Conservation (phyloP, 371 early-diverging fungal species). For the Nematocida sp. region DNA sequence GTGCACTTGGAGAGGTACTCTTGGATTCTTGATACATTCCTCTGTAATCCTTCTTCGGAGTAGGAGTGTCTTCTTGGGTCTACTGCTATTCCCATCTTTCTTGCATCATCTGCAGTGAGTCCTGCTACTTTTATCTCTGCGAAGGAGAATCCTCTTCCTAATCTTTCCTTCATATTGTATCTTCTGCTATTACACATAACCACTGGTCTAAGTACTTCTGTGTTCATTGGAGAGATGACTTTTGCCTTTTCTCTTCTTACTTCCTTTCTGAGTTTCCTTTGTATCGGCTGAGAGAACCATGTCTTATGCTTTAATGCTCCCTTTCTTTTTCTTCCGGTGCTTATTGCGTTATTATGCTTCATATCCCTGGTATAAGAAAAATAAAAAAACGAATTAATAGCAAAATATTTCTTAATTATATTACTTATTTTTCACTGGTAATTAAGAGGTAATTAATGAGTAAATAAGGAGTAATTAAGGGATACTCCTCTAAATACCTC, state of each 20-base stretch:
- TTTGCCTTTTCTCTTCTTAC: constrained; percentile 87
- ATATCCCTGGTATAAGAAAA: constrained; percentile 61
- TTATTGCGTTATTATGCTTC: constrained; percentile 90
- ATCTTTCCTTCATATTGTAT: constrained; percentile 95
- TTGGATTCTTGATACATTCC: constrained; percentile 90
- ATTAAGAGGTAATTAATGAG: no score
- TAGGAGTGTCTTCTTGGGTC: constrained; percentile 94
- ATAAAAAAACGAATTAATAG: constrained; percentile 52
- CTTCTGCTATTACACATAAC: constrained; percentile 91
- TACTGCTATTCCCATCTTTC: constrained; percentile 88
- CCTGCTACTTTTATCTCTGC: constrained; percentile 95
- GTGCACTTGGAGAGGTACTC: constrained; percentile 72
- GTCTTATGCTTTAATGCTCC: constrained; percentile 92
- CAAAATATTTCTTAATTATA: constrained; percentile 17
- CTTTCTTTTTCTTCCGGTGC: constrained; percentile 96
- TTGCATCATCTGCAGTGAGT: constrained; percentile 83
- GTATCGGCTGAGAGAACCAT: constrained; percentile 97
- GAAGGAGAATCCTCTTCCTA: constrained; percentile 94
- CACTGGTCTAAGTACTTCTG: constrained; percentile 90
- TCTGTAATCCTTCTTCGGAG: constrained; percentile 82
- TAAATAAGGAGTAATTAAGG: no score
- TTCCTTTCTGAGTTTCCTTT: constrained; percentile 79
- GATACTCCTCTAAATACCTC: no score
- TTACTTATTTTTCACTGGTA: background rate
- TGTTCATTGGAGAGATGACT: constrained; percentile 85